A percentile compares a stretch with the other conserved stretches of the same genome.
These are phyloP conservation scores for Parachaetomium inaequale DNA, from an alignment of 495 filamentous ascomycete species.

Conservation along the genomic window DNA sequence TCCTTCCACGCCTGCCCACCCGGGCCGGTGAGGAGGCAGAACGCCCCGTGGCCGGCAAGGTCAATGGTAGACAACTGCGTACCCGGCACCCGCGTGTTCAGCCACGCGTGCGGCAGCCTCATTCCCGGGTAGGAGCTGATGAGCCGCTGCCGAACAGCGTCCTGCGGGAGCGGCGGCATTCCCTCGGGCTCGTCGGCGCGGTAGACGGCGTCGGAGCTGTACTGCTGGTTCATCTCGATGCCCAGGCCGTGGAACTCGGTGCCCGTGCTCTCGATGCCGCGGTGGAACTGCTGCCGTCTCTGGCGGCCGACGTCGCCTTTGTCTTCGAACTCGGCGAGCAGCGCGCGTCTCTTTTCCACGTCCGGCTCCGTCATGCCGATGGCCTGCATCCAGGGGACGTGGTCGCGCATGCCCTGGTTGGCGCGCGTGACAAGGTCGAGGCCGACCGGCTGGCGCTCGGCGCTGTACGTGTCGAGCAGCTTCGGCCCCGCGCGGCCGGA, in stretches of 20 bases:
- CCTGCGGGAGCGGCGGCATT: conserved; percentile 21
- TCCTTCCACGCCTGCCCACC: conserved; percentile 36
- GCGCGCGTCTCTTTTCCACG: conserved; percentile 21
- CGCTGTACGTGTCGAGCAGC: conserved; percentile 35
- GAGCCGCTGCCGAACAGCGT: conserved; percentile 20
- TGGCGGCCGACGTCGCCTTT: conserved; percentile 27
- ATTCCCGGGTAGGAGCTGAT: conserved; percentile 36
- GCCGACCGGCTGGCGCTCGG: conserved; percentile 45
- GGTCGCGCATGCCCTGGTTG: conserved; percentile 38
- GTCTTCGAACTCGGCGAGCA: conserved; percentile 29
- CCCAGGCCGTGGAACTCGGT: conserved; percentile 39
- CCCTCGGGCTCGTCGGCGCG: conserved; percentile 17
- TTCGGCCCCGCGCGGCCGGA: conserved; percentile 28
- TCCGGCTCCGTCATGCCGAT: conserved; percentile 35
- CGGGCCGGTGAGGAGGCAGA: conserved; percentile 38
- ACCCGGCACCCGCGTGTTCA: conserved; percentile 31
- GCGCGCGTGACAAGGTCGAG: conserved; percentile 36
- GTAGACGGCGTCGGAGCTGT: conserved; percentile 31
- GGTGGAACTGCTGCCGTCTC: conserved; percentile 23
- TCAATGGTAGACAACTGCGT: conserved; percentile 38
- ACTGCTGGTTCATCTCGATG: conserved; percentile 43
- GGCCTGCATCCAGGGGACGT: conserved; percentile 30
- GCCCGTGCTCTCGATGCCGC: conserved; percentile 31
- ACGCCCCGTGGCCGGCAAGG: conserved; percentile 34
- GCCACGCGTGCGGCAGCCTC: conserved; percentile 42